phyloP scores from a whole-genome alignment of 176 grass and related monocot species.

The Poa annua region DNA sequence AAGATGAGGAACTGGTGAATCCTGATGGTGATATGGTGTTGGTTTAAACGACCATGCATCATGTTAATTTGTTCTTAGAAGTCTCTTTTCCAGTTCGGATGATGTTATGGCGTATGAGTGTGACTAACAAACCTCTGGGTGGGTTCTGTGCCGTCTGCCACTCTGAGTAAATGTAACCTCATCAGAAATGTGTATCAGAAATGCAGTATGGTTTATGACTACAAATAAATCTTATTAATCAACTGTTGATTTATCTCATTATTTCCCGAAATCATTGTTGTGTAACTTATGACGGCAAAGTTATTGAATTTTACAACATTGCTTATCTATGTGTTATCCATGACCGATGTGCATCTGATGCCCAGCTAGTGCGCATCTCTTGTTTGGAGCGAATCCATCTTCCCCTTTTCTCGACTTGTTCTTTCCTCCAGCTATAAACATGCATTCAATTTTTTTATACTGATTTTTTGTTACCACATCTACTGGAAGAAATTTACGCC shows the following conservation, averaged over 20 bases:
- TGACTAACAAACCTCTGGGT: constrained; percentile 62
- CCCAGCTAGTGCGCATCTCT: not conserved
- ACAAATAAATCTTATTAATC: not conserved
- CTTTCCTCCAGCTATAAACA: not conserved
- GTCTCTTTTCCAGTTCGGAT: not conserved
- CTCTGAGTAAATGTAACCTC: constrained; percentile 46
- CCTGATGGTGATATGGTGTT: constrained; percentile 43
- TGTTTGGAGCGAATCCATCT: not conserved
- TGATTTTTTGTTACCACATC: too few species aligned
- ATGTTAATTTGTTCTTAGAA: constrained; percentile 13
- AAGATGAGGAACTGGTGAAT: constrained; percentile 16
- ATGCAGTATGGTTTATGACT: not conserved
- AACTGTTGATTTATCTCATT: not conserved
- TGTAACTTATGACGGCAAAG: not conserved
- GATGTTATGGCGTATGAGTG: constrained; percentile 20
- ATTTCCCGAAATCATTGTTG: not conserved
- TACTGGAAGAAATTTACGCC: not conserved
- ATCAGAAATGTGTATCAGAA: not conserved
- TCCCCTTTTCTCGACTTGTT: not conserved
- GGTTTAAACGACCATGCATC: not conserved
- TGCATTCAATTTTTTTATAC: too few species aligned
- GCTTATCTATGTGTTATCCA: too few species aligned
- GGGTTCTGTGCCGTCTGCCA: constrained; percentile 60
- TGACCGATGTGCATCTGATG: not conserved
- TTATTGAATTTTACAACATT: not conserved